Percentiles rank a stretch among this genome's conserved stretches.
phyloP scores from a whole-genome alignment of 805 yeast genomes.

The Ogataea dorogensis region DNA sequence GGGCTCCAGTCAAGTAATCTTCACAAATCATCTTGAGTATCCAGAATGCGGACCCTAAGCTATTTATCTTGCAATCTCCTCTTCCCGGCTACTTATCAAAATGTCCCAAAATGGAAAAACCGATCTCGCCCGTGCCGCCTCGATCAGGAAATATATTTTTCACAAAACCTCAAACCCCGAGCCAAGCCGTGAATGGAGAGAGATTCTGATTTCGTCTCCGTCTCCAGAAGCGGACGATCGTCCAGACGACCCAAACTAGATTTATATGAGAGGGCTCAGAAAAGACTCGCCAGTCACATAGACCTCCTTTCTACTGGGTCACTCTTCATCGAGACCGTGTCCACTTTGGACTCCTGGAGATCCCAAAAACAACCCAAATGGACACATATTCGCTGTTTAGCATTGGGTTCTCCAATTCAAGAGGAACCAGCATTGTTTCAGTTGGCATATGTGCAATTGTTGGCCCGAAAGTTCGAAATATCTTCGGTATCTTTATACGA shows the following conservation, averaged over 20 bases:
- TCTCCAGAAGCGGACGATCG: neutral
- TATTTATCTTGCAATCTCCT: neutral
- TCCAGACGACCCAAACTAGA: neutral
- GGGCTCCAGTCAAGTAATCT: conserved; percentile 24
- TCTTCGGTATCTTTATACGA: conserved; percentile 29
- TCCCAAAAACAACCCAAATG: conserved; percentile 3
- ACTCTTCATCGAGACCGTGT: neutral
- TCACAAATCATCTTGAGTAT: conserved; percentile 17
- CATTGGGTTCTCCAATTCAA: conserved; percentile 28
- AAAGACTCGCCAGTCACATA: neutral
- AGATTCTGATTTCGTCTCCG: conserved; percentile 2
- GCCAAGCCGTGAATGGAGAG: conserved; percentile 4
- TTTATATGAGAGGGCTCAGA: neutral
- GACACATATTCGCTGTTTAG: conserved; percentile 29
- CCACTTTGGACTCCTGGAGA: conserved; percentile 2
- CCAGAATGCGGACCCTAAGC: neutral
- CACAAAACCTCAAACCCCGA: conserved; percentile 3
- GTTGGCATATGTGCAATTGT: conserved; percentile 23
- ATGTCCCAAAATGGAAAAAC: conserved; percentile 1
- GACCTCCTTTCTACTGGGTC: neutral
- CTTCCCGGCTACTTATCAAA: neutral
- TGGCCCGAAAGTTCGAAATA: conserved; percentile 16
- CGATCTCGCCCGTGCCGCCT: conserved; percentile 3
- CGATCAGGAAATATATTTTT: neutral
- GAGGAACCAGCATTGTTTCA: conserved; percentile 31